Base-by-base conservation (phyloP, 495 filamentous ascomycete species). In the Lophiotrema nucula region DNA sequence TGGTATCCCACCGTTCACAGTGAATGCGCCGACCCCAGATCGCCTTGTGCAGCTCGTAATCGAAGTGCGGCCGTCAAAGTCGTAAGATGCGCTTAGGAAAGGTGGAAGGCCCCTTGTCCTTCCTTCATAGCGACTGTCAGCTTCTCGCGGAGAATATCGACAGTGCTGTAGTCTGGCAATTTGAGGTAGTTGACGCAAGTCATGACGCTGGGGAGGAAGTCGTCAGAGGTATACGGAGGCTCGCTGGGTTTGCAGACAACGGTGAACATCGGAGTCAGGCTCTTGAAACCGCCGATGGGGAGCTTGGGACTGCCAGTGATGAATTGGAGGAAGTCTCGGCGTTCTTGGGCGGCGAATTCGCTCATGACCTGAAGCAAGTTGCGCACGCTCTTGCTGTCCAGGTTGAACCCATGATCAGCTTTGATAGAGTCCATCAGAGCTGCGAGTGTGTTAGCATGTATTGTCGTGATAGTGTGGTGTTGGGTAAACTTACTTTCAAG, bases 181-280 rank as follows among this genome's bases (percentile, higher is more conserved):
- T 99, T 99, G 62, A 99, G 87, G 70, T 99, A 99, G 70, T 99
- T 99, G 70, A 96, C 93, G 71, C 95, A 97, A 41, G 95, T 99
- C 95, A 99, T 99, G 68, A 97, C 95, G 67, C 92, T 97, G 22
- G 95, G 91, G 28, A 99, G 79, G 64, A 97, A 97, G 73, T 97
- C 95, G 69, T 99, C 95, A 2, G 93, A 95, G 6, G 86, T 88
- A 71, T 90, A 95, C 1, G 93, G 93, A 6, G 90, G 84, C 66
- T 99, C 95, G 75, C 89, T 95, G 5, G 93, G 92, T 71, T 95
- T 96, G 77, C 95, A 97, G 16, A 99, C 95, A 37, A 99, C 95
- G 8, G 95, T 99, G 69, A 99, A 96, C 80, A 97, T 95, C 5
- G 95, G 95, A 2, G 89, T 97, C 31, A 99, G 81, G 72, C 83